Percentiles rank a stretch among this genome's conserved stretches.
Evolutionary conservation across 345 rosid species (phyloP).

Genomic region (Hypericum perforatum): DNA sequence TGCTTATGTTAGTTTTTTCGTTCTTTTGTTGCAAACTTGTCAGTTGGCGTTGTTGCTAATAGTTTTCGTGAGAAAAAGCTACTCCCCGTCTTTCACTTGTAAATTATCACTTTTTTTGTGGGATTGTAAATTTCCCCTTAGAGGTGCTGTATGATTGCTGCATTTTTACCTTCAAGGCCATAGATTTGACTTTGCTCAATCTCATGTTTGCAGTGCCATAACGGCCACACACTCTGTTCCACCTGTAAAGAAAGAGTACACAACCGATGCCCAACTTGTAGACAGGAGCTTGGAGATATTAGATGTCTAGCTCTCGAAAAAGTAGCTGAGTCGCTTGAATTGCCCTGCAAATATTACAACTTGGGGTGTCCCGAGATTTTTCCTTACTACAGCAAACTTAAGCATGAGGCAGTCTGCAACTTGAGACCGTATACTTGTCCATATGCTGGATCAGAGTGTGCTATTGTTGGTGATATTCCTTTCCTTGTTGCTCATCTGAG

Average conservation of each 20-base stretch:
- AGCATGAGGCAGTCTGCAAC: constrained; percentile 9
- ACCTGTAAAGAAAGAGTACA: constrained; percentile 7
- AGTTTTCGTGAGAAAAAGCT: too few species aligned
- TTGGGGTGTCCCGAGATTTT: constrained; percentile 11
- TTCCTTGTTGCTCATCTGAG: constrained; percentile 7
- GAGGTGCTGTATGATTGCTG: too few species aligned
- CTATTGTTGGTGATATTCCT: constrained; percentile 9
- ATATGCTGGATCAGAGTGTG: constrained; percentile 10
- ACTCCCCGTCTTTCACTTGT: too few species aligned
- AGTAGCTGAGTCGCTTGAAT: constrained; percentile 10
- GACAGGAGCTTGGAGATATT: constrained; percentile 11
- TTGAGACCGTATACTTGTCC: constrained; percentile 10
- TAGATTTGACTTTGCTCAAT: background rate
- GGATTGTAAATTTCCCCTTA: too few species aligned
- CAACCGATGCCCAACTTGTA: constrained; percentile 8
- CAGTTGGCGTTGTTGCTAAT: too few species aligned
- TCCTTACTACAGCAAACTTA: constrained; percentile 9
- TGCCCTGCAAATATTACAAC: constrained; percentile 8
- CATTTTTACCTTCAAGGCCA: too few species aligned
- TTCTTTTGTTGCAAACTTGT: too few species aligned
- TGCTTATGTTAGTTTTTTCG: too few species aligned
- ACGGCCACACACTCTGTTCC: constrained; percentile 10
- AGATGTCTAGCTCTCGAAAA: constrained; percentile 9
- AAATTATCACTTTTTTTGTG: too few species aligned
- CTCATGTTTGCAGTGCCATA: constrained; percentile 1